Conservation (phyloP, 2,329 filamentous ascomycete genomes). For the Leptodontidium sp. region DNA sequence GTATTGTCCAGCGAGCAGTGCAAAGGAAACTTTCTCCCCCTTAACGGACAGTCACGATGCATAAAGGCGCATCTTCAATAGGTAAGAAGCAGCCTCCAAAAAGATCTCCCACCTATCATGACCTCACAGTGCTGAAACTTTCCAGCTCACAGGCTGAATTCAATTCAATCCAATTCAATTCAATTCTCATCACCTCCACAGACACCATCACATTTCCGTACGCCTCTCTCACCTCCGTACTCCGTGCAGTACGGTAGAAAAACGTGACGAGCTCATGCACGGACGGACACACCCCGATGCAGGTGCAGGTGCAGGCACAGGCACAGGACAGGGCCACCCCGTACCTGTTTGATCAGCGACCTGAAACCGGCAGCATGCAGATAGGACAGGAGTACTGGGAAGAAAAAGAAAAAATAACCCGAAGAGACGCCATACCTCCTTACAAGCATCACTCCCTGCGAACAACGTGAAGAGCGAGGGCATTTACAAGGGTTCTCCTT, state of each 20-base stretch:
- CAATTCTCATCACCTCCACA: not conserved
- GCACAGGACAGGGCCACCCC: not conserved
- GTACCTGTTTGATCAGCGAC: conserved; percentile 44
- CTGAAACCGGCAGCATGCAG: conserved; percentile 36
- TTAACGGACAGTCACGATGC: not conserved
- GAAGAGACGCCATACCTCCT: conserved; percentile 1
- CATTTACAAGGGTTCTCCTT: not conserved
- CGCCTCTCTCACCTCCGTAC: too few species aligned
- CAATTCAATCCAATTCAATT: not conserved
- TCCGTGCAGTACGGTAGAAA: not conserved
- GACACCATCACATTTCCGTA: not conserved
- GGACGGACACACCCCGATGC: not conserved
- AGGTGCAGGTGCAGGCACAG: not conserved
- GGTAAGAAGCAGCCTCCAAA: not conserved
- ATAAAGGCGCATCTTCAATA: not conserved
- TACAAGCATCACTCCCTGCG: conserved; percentile 11
- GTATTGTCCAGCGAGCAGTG: too few species aligned
- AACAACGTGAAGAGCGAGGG: not conserved
- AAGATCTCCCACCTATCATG: not conserved
- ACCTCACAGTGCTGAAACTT: not conserved
- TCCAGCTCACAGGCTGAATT: not conserved
- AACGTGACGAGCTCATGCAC: not conserved
- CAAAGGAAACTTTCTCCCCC: not conserved
- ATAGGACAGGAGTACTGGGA: not conserved
- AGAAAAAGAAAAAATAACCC: not conserved